Evolutionary conservation across 768 basidiomycete species (phyloP).

Genomic region (Termitomyces sp.): DNA sequence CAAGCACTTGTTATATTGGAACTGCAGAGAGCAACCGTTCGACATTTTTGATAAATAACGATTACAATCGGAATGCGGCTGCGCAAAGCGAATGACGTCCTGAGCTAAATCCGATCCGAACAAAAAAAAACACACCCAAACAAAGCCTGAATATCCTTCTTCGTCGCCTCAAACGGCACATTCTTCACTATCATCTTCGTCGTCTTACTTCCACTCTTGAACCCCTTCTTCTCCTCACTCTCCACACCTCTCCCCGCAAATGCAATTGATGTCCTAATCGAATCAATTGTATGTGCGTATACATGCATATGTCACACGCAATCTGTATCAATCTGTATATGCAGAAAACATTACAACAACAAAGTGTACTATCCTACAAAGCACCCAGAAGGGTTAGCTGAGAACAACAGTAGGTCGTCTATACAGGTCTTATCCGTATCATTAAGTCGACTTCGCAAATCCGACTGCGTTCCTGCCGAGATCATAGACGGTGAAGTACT

Average conservation of each 20-base stretch:
- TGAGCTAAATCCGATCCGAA: not conserved
- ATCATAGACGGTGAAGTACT: slow-evolving; percentile 90
- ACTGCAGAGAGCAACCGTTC: not conserved
- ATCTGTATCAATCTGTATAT: no score
- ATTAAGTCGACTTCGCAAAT: slow-evolving; percentile 54
- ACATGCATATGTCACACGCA: no score
- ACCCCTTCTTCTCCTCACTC: slow-evolving; percentile 31
- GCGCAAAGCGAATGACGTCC: not conserved
- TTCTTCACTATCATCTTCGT: slow-evolving; percentile 99
- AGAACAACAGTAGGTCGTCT: not conserved
- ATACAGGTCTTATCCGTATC: slow-evolving; percentile 2
- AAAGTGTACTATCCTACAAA: slow-evolving; percentile 1
- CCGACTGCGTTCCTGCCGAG: slow-evolving; percentile 77
- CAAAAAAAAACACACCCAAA: slow-evolving; percentile 63
- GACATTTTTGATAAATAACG: not conserved
- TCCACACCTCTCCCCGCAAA: slow-evolving; percentile 84
- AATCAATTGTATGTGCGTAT: no score
- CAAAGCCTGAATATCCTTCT: slow-evolving; percentile 86
- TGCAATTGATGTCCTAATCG: slow-evolving; percentile 66
- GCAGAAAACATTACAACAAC: not conserved
- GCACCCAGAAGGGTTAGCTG: not conserved
- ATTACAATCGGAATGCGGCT: not conserved
- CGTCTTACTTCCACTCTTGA: slow-evolving; percentile 54
- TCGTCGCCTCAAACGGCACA: slow-evolving; percentile 93
- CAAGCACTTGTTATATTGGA: slow-evolving; percentile 9